Base-by-base conservation (phyloP, 2,329 filamentous ascomycete species). In the Talaromyces islandicus region DNA sequence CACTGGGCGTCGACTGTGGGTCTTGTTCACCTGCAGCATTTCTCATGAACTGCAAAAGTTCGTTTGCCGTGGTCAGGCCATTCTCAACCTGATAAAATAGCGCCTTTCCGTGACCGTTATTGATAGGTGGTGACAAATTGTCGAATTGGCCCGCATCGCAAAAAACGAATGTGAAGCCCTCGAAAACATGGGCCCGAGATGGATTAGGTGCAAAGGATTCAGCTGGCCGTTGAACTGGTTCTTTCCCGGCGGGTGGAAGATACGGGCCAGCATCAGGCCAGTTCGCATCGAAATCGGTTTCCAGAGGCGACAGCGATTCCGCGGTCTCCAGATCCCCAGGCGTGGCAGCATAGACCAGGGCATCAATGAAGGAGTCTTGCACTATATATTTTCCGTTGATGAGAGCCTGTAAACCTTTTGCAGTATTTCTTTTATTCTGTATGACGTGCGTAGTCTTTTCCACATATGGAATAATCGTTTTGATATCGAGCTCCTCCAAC, bases 151-250 rank as follows among this genome's bases (percentile, higher is more conserved):
- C 79, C 57, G 83, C 74, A 58, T 92, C 87, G 65, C 92, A 88
- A 68, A 97, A 96, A 3, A 99, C 81, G 69, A 97, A 97, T 0
- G 88, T 93, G 68, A 92, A 94, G 2, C 90, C 90, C 11, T 90
- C 85, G 66, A 99, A 97, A 0, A 99, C 80, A 29, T 87, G 85
- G 7, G 79, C 77, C 21, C 94, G 84, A 17, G 77, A 74, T 0
- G 79, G 64, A 63, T 93, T 85, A 0, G 94, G 93, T 7, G 82
- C 80, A 70, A 96, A 93, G 12, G 86, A 83, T n/a, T 85, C 82
- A 10, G 84, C 79, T 0, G 87, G 83, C 54, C 88, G 84, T 38
- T 87, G 80, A 2, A 87, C 83, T 0, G 89, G 89, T 71, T 97
- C 93, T 55, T 87, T 87, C 1, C 89, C 90, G 5, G 84, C 82